Percentiles rank a stretch among this genome's conserved stretches.
phyloP scores from a whole-genome alignment of 768 basidiomycete genomes.

The Boletus pseudopeckii region DNA sequence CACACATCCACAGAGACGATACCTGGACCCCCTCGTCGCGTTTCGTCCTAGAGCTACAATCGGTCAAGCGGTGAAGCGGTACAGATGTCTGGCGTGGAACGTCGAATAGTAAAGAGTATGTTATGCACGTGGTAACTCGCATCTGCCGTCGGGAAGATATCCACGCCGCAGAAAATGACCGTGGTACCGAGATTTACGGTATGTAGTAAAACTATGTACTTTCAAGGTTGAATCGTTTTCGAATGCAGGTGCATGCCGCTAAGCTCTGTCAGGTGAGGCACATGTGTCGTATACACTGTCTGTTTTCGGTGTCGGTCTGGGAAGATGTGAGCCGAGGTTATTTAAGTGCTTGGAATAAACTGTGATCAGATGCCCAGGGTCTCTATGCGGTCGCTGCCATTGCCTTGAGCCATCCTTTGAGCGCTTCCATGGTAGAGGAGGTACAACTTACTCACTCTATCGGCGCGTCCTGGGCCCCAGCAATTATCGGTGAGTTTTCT shows the following conservation, averaged over 20 bases:
- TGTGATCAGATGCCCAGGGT: not conserved
- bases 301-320: not conserved
- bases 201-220: not conserved
- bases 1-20: too few relatives aligned
- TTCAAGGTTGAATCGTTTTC: not conserved
- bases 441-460: not conserved
- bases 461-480: not conserved
- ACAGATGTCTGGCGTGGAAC: not conserved
- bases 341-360: not conserved
- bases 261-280: not conserved
- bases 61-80: not conserved
- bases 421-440: not conserved
- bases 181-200: not conserved
- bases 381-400: not conserved
- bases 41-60: conserved; percentile 13
- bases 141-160: not conserved
- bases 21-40: not conserved
- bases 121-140: not conserved
- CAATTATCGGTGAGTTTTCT: conserved; percentile 2
- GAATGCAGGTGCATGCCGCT: not conserved
- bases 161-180: too few relatives aligned
- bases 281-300: not conserved
- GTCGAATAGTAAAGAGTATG: not conserved
- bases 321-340: not conserved
- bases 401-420: not conserved